phyloP scores from a whole-genome alignment of 495 filamentous ascomycete species.

The Friedmanniomyces simplex region DNA sequence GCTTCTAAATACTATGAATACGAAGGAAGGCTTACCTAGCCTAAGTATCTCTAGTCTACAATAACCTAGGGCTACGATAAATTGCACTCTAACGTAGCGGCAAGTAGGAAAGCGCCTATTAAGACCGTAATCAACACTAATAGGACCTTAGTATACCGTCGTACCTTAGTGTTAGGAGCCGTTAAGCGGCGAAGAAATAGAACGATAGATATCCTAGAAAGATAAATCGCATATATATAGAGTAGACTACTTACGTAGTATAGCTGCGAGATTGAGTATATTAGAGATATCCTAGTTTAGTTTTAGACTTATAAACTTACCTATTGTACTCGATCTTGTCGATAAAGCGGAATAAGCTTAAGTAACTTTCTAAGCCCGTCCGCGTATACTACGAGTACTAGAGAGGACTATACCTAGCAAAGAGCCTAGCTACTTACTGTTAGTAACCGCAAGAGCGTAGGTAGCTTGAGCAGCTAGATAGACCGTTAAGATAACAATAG shows the following conservation, averaged over 20 bases:
- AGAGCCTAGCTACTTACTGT: background rate
- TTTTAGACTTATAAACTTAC: background rate
- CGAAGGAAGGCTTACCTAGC: conserved; percentile 7
- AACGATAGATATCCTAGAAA: background rate
- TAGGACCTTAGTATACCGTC: background rate
- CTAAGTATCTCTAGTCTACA: background rate
- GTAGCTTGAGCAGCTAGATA: background rate
- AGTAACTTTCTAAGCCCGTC: conserved; percentile 6
- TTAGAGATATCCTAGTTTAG: background rate
- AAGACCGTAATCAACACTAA: background rate
- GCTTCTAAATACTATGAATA: too few species aligned
- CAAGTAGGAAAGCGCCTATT: background rate
- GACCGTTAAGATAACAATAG: background rate
- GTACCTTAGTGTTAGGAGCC: background rate
- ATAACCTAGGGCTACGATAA: conserved; percentile 1
- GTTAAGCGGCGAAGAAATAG: conserved; percentile 2
- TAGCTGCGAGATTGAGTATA: background rate
- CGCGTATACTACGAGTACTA: conserved; percentile 1
- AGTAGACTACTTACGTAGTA: conserved; percentile 14
- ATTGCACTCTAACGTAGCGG: conserved; percentile 4
- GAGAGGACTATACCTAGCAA: background rate
- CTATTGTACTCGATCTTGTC: background rate
- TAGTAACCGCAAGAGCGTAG: background rate
- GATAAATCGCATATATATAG: conserved; percentile 4
- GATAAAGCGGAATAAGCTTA: background rate